Evolutionary conservation across 805 yeast genomes (phyloP), one percentile per base, ranked within the genome.

Genomic region (Yarrowia hollandica): DNA sequence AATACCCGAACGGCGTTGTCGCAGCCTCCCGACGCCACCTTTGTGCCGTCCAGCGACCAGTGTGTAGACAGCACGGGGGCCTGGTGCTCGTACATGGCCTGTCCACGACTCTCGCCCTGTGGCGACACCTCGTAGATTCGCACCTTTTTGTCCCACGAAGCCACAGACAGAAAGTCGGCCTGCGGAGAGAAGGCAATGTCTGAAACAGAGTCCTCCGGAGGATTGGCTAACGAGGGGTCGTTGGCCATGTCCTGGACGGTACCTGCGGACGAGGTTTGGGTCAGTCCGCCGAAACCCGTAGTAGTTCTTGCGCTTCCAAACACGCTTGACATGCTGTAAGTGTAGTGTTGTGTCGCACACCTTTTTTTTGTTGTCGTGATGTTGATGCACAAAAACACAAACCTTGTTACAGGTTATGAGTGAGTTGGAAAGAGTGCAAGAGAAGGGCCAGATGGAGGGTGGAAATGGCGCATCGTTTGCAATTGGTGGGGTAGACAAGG

Each of bases 81-180:
- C 33, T 85, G 88, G 70, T 92, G 97, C 68, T 88, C 96, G 71
- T 80, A 91, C 67, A 91, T 71, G 0, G 97, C 97, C 52, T 96
- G 75, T 8, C 96, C 97, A 67, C 88, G 94, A 25, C 89, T 83
- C 60, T 82, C 81, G 4, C 97, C 97, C 35, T 81, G 79, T 58
- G 79, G 77, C 39, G 84, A 79, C 15, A 91, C 83, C 71, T 94
- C 98, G 77, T 94, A 94, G 59, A 94, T 85, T 62, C 98, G 80
- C 38, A 90, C 97, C 69, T 90, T 90, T 66, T 86, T 88, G 73
- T 94, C 99, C 99, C 99, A 94, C 15, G 95, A 85, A 15, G 95
- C 81, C 3, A 83, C 94, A 3, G 95, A 82, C 61, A 94, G 71
- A 61, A 83, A 77, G 64, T 94, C 96, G 16, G 86, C 92, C 64